These are phyloP conservation scores for Nitzschia inconspicua DNA, from an alignment of 108 stramenopile species.

Conservation along the genomic window DNA sequence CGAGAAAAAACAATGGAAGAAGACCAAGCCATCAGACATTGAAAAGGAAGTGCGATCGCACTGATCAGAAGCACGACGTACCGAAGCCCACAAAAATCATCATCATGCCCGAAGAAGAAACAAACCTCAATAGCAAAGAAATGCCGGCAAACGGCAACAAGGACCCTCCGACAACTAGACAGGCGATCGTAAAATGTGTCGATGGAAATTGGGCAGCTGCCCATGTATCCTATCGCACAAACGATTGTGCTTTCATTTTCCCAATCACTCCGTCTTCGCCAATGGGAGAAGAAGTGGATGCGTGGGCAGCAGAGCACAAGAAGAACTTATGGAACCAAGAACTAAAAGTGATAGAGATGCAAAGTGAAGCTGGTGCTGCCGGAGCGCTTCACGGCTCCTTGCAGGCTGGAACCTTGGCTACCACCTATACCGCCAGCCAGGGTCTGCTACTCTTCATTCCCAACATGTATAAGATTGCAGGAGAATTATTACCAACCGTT, in stretches of 20 bases:
- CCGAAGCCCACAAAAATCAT: no score
- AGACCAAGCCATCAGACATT: no score
- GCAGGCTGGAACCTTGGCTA: conserved; percentile 50
- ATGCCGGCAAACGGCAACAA: no score
- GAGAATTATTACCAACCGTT: conserved; percentile 59
- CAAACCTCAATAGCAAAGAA: no score
- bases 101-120: no score
- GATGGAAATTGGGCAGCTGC: conserved; percentile 52
- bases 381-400: conserved; percentile 61
- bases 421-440: conserved; percentile 58
- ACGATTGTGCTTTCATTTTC: conserved; percentile 64
- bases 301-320: conserved; percentile 46
- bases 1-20: no score
- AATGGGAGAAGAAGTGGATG: conserved; percentile 66
- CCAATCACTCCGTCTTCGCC: conserved; percentile 54
- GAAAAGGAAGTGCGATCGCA: no score
- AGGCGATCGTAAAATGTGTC: no score
- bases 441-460: conserved; percentile 60
- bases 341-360: background rate
- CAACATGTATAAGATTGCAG: conserved; percentile 66
- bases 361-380: conserved; percentile 55
- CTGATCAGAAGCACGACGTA: no score
- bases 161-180: no score
- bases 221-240: conserved; percentile 53
- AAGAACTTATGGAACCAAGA: background rate